Conservation (phyloP, 2,329 filamentous ascomycete genomes). For the Pseudogymnoascus sp. region DNA sequence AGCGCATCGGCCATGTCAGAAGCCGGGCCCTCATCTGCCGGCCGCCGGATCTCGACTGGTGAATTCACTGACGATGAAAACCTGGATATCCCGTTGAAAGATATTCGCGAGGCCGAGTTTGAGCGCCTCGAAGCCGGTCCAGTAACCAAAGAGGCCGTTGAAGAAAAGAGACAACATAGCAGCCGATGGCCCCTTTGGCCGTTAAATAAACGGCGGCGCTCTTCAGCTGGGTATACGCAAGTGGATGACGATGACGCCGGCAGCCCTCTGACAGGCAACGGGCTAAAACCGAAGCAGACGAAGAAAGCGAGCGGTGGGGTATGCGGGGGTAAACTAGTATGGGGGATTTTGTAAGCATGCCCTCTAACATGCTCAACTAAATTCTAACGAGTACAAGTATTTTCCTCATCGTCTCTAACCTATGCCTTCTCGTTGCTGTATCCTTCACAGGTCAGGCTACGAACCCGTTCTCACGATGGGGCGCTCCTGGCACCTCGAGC, state of each 20-base stretch:
- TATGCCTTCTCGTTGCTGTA: conserved; percentile 28
- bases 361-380: background rate
- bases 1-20: background rate
- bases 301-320: background rate
- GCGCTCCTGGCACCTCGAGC: conserved; percentile 30
- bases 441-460: conserved; percentile 27
- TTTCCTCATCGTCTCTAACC: conserved; percentile 29
- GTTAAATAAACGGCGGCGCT: background rate
- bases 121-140: background rate
- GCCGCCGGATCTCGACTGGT: background rate
- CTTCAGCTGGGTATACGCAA: background rate
- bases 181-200: background rate
- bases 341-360: background rate
- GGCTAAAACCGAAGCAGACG: background rate
- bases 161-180: background rate
- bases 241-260: background rate
- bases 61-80: conserved; percentile 4
- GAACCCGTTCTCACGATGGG: conserved; percentile 31
- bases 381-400: conserved; percentile 21
- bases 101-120: conserved; percentile 4
- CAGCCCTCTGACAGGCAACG: background rate
- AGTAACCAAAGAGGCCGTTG: background rate
- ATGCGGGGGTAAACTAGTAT: conserved; percentile 11
- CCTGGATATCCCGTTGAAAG: background rate
- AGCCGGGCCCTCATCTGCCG: background rate